A percentile compares a stretch with the other conserved stretches of the same genome.
phyloP scores from a whole-genome alignment of 768 basidiomycete species.

The Suillus plorans region DNA sequence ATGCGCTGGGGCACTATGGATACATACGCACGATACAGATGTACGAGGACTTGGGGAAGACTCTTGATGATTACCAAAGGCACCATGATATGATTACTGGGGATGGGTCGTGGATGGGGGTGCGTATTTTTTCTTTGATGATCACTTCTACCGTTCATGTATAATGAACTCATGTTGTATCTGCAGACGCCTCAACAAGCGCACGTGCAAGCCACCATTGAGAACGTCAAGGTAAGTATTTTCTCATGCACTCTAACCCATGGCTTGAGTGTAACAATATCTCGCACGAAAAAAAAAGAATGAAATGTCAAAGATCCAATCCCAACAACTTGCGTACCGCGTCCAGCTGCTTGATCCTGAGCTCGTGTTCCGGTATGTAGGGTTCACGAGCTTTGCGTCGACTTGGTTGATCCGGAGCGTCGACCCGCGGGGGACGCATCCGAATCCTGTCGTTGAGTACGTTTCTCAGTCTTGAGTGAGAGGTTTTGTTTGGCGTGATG shows the following conservation, averaged over 20 bases:
- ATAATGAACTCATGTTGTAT: not conserved
- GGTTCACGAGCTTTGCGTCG: slow-evolving; percentile 87
- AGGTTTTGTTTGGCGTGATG: slow-evolving; percentile 8
- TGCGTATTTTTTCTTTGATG: slow-evolving; percentile 35
- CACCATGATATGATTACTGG: slow-evolving; percentile 75
- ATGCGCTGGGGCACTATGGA: slow-evolving; percentile 89
- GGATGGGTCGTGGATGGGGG: slow-evolving; percentile 82
- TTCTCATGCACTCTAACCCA: not conserved
- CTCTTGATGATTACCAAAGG: slow-evolving; percentile 73
- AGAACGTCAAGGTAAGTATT: slow-evolving; percentile 65
- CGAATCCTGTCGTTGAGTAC: slow-evolving; percentile 64
- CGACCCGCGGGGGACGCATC: slow-evolving; percentile 79
- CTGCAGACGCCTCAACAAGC: slow-evolving; percentile 67
- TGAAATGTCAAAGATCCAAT: slow-evolving; percentile 68
- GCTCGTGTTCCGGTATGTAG: slow-evolving; percentile 71
- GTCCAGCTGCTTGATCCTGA: slow-evolving; percentile 88
- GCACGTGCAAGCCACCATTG: slow-evolving; percentile 76
- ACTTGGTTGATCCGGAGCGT: slow-evolving; percentile 92
- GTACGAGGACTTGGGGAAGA: slow-evolving; percentile 70
- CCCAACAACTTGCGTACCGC: slow-evolving; percentile 78
- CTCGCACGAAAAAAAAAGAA: slow-evolving; percentile 37
- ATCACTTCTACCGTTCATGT: not conserved
- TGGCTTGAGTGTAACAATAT: not conserved
- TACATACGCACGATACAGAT: slow-evolving; percentile 78
- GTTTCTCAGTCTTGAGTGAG: slow-evolving; percentile 28